Evolutionary conservation across 306 rosid genomes (phyloP), one percentile per base, ranked within the genome.

Genomic region (Inga leiocalycina): DNA sequence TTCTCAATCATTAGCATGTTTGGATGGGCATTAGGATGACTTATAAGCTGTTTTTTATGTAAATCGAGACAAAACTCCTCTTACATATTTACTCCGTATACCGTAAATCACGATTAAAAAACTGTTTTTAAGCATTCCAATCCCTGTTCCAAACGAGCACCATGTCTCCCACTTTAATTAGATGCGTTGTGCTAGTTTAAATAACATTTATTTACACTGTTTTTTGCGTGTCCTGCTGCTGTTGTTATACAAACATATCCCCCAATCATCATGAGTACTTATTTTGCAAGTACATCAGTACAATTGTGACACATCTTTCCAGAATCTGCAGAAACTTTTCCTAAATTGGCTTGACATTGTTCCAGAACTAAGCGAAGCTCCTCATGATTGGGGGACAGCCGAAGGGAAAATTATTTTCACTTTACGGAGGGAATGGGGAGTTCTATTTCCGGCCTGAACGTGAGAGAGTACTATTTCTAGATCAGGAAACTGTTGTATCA

Each of bases 321-420:
- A 44, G 52, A 41, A 48, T 49, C 71, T 24, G 41, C 78, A 54
- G 22, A 72, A 39, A 62, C 67, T 34, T 52, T 32, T 43, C 41
- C 66, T 41, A 41, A 30, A 72, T 74, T 56, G 71, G 24, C 61
- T 64, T 84, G 41, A 54, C 32, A 79, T n/a, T 65, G 59, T 56
- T 34, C 27, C 39, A 10, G 32, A 69, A 54, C 24, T 77, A 46
- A 12, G 69, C 5, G 69, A 64, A 12, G 39, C 41, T 64, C 41
- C 35, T 64, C 41, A 71, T 8, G 10, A 59, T 80, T 74, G 67
- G 75, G 51, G 76, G 80, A 61, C 62, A 71, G 61, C 61, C 44
- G 79, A 79, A 52, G 78, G 79, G 75, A 82, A 44, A 71, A 24
- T 46, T 19, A 51, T 80, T 56, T 70, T 72, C 34, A 57, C 16